Evolutionary conservation across 2,329 filamentous ascomycete species (phyloP).

Genomic region (Penicillium concentricum): DNA sequence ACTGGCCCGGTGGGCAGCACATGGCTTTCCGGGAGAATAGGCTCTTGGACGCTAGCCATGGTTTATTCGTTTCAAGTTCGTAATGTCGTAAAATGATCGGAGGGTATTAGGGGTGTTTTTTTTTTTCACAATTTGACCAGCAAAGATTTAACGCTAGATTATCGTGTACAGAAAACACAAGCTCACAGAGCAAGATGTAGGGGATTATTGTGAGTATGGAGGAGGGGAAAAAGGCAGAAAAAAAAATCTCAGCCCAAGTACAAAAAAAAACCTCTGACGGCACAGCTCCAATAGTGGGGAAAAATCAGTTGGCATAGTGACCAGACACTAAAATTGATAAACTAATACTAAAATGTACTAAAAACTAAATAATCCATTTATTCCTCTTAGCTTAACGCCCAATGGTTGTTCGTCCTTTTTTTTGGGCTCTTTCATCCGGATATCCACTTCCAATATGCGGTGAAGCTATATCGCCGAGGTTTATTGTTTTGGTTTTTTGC

Average conservation of each 20-base stretch:
- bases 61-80: conserved; percentile 22
- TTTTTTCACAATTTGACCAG: conserved; percentile 28
- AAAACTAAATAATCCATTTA: too few relatives aligned
- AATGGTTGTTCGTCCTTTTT: conserved; percentile 12
- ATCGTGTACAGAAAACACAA: conserved; percentile 21
- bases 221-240: conserved; percentile 17
- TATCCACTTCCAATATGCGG: conserved; percentile 23
- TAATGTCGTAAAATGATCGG: conserved; percentile 24
- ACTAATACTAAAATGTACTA: too few relatives aligned
- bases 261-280: background rate
- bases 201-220: conserved; percentile 6
- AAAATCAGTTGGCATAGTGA: conserved; percentile 26
- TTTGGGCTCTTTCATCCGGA: conserved; percentile 12
- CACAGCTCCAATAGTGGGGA: conserved; percentile 2
- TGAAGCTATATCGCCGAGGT: conserved; percentile 21
- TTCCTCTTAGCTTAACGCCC: conserved; percentile 8
- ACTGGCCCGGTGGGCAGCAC: conserved; percentile 18
- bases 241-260: conserved; percentile 10
- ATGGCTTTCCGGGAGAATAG: conserved; percentile 10
- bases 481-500: conserved; percentile 5
- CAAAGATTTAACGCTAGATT: conserved; percentile 23
- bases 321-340: conserved; percentile 4
- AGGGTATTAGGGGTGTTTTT: background rate
- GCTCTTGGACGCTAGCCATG: conserved; percentile 14
- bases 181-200: conserved; percentile 19